Conservation (phyloP, 345 rosid species). For the Boechera divaricarpa region DNA sequence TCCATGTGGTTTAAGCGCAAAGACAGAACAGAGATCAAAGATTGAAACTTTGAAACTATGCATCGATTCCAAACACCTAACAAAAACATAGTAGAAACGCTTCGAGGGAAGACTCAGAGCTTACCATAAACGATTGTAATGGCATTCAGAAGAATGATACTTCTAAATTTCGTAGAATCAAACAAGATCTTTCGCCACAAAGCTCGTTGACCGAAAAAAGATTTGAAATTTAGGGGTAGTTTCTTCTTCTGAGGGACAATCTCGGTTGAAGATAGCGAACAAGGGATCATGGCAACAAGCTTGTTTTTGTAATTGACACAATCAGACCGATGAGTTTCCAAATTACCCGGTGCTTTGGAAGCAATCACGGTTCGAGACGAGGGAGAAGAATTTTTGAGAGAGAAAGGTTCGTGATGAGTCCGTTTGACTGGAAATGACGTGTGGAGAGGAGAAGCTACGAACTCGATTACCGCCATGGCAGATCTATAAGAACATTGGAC, state of each 20-base stretch:
- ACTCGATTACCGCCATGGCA: neutral
- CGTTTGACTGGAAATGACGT: neutral
- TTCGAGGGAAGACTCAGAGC: neutral
- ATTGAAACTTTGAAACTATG: neutral
- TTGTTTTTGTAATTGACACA: neutral
- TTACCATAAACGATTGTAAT: slow-evolving; percentile 60
- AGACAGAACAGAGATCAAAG: neutral
- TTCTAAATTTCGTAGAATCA: slow-evolving; percentile 55
- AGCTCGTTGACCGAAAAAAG: slow-evolving; percentile 29
- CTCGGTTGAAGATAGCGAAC: neutral
- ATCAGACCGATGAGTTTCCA: slow-evolving; percentile 1
- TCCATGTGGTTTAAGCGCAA: neutral
- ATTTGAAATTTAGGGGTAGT: slow-evolving; percentile 27
- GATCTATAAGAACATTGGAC: neutral
- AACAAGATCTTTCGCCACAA: slow-evolving; percentile 50
- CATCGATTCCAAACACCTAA: neutral
- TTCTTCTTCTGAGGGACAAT: slow-evolving; percentile 7
- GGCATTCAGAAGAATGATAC: slow-evolving; percentile 60
- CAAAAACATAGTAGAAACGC: neutral
- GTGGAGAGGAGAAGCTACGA: neutral
- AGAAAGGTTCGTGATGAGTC: neutral
- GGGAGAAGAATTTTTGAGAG: neutral
- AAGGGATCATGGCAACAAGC: slow-evolving; percentile 4
- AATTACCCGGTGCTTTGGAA: neutral
- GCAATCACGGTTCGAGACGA: neutral